These are phyloP conservation scores for Akanthomyces dipterigenus DNA, from an alignment of 2,329 filamentous ascomycete genomes.

Conservation along the genomic window DNA sequence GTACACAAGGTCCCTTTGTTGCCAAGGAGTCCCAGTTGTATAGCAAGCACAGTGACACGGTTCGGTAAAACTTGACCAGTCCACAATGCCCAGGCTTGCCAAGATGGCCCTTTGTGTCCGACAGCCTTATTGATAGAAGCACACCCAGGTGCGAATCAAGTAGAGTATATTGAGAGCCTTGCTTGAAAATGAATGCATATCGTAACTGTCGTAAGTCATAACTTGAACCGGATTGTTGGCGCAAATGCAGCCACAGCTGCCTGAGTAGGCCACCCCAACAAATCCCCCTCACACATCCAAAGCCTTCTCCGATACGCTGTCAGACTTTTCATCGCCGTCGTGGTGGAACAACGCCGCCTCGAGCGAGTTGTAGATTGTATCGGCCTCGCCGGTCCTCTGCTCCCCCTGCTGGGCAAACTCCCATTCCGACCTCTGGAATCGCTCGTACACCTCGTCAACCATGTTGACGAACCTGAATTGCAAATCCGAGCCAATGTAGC, in stretches of 20 bases:
- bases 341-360: slow-evolving; percentile 16
- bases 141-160: neutral
- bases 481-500: slow-evolving; percentile 39
- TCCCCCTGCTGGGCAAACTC: slow-evolving; percentile 24
- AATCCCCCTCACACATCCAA: slow-evolving; percentile 12
- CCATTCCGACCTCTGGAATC: slow-evolving; percentile 34
- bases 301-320: slow-evolving; percentile 15
- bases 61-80: neutral
- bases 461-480: slow-evolving; percentile 44
- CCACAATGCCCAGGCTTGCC: neutral
- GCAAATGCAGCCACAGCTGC: neutral
- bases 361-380: slow-evolving; percentile 17
- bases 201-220: slow-evolving; percentile 3
- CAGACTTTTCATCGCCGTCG: slow-evolving; percentile 15
- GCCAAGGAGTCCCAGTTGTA: neutral
- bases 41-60: neutral
- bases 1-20: neutral
- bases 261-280: neutral
- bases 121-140: neutral
- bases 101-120: neutral
- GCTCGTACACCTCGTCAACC: slow-evolving; percentile 31
- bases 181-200: neutral
- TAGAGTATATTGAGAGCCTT: neutral
- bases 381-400: slow-evolving; percentile 15
- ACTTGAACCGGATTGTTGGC: neutral